Conservation (phyloP, 768 basidiomycete genomes). For the Omphalotus guepiniiformis region DNA sequence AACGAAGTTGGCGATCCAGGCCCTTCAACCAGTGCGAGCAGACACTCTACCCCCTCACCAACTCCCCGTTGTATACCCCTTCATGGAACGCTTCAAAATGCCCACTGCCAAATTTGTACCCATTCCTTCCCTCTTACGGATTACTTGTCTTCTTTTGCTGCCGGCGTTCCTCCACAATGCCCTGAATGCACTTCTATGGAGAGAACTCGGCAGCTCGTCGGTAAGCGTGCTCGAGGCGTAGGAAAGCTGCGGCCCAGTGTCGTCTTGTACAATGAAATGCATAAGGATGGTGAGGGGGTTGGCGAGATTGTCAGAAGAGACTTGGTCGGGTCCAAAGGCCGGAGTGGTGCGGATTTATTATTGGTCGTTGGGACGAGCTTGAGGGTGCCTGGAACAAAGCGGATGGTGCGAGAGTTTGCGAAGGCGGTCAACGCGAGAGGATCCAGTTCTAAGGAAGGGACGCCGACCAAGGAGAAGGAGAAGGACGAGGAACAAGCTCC, state of each 20-base stretch:
- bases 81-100: conserved; percentile 76
- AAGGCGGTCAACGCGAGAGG: conserved; percentile 65
- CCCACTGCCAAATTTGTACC: conserved; percentile 81
- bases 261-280: conserved; percentile 86
- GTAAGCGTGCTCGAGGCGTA: conserved; percentile 75
- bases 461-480: background rate
- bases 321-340: conserved; percentile 66
- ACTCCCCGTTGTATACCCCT: conserved; percentile 84
- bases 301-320: conserved; percentile 82
- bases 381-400: conserved; percentile 85
- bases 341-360: conserved; percentile 75
- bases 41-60: conserved; percentile 50
- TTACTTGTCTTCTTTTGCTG: conserved; percentile 54
- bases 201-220: conserved; percentile 62
- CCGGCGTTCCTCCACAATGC: conserved; percentile 69
- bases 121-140: conserved; percentile 63
- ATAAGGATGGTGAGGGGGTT: conserved; percentile 83
- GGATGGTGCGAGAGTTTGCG: conserved; percentile 85
- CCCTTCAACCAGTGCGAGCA: conserved; percentile 25
- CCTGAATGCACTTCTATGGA: conserved; percentile 74
- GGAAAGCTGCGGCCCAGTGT: conserved; percentile 84
- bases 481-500: conserved; percentile 8
- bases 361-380: conserved; percentile 90
- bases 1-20: conserved; percentile 10
- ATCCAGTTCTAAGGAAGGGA: conserved; percentile 24